Percentiles rank a stretch among this genome's conserved stretches.
Evolutionary conservation across 2,329 filamentous ascomycete species (phyloP).

Genomic region (Sordariomycetes sp.): DNA sequence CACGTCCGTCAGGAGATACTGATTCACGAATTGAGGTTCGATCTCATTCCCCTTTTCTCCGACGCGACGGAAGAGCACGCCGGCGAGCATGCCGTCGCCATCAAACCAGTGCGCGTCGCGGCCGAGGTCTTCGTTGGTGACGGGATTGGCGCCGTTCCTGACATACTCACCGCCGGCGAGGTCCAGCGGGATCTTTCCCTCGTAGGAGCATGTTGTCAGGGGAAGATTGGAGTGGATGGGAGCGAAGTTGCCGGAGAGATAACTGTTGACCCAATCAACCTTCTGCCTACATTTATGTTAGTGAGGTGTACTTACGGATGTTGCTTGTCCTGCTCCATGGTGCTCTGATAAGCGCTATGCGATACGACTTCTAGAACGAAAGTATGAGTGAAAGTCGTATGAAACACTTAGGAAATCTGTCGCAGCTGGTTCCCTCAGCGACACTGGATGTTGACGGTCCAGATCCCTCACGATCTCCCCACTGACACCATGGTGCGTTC

Average conservation of each 20-base stretch:
- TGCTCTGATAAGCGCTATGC: too few relatives aligned
- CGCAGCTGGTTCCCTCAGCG: too few relatives aligned
- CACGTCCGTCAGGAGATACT: constrained; percentile 59
- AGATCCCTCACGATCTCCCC: too few relatives aligned
- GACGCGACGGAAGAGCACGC: constrained; percentile 46
- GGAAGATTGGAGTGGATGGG: constrained; percentile 47
- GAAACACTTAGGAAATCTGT: too few relatives aligned
- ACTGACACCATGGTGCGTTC: too few relatives aligned
- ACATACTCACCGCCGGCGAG: constrained; percentile 62
- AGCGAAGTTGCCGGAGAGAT: constrained; percentile 61
- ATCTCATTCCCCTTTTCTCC: constrained; percentile 27
- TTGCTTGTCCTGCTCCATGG: too few relatives aligned
- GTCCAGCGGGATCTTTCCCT: constrained; percentile 53
- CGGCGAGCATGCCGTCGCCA: constrained; percentile 65
- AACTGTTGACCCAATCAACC: constrained; percentile 24
- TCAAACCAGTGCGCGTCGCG: constrained; percentile 67
- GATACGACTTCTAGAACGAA: too few relatives aligned
- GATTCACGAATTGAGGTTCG: constrained; percentile 57
- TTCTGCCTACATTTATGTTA: too few relatives aligned
- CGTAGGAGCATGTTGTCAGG: constrained; percentile 47
- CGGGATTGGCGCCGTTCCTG: constrained; percentile 61
- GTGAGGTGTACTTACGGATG: too few relatives aligned
- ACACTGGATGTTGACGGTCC: too few relatives aligned
- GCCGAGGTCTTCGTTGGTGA: constrained; percentile 49
- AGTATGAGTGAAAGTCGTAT: too few relatives aligned